phyloP scores from a whole-genome alignment of 176 grass and related monocot genomes.

The Metroxylon sagu region DNA sequence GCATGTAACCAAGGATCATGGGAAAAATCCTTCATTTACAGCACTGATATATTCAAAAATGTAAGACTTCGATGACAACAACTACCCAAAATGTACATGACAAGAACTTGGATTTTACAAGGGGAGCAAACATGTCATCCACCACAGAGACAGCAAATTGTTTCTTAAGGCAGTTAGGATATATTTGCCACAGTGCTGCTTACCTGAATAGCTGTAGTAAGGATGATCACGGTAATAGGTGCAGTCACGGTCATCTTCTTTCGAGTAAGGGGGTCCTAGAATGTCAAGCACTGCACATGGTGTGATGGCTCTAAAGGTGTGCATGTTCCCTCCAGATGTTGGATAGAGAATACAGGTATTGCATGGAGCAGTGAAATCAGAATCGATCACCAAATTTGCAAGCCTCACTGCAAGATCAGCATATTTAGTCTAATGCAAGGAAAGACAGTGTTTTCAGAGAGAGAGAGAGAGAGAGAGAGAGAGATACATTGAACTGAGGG shows the following conservation, averaged over 20 bases:
- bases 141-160: too few relatives aligned
- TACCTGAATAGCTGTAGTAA: slow-evolving; percentile 30
- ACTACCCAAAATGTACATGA: too few relatives aligned
- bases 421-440: too few relatives aligned
- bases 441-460: not conserved
- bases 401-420: slow-evolving; percentile 38
- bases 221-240: slow-evolving; percentile 56
- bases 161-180: too few relatives aligned
- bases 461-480: not conserved
- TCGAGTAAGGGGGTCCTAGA: slow-evolving; percentile 70
- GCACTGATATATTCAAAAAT: too few relatives aligned
- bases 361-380: slow-evolving; percentile 54
- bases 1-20: too few relatives aligned
- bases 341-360: slow-evolving; percentile 72
- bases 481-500: slow-evolving; percentile 14
- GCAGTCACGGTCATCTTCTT: slow-evolving; percentile 65
- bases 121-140: too few relatives aligned
- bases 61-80: too few relatives aligned
- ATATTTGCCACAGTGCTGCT: slow-evolving; percentile 12
- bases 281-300: slow-evolving; percentile 65
- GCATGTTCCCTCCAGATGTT: slow-evolving; percentile 74
- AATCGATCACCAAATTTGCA: slow-evolving; percentile 55
- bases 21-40: too few relatives aligned
- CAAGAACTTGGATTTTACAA: too few relatives aligned
- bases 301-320: slow-evolving; percentile 46